Conservation (phyloP, 129 eudicot species). For the sunflower (Helianthus annuus) region HanXRQr2.0-SUNRISE NC_035445.2:147093949-147094448, state of each 20-base stretch:
- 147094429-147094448: conserved; percentile 2
- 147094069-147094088: conserved; percentile 15
- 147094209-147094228: conserved; percentile 60
- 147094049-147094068: conserved; percentile 21
- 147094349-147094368: conserved; percentile 10
- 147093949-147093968: not conserved
- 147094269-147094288: conserved; percentile 35
- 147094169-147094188: conserved; percentile 45
- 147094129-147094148: conserved; percentile 30
- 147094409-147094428: not conserved
- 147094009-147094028: not conserved
- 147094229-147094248: conserved; percentile 46
- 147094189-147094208: conserved; percentile 62
- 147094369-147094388: not conserved
- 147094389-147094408: conserved; percentile 2
- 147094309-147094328: conserved; percentile 31
- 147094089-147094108: conserved; percentile 16
- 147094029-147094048: conserved; percentile 7
- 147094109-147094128: conserved; percentile 12
- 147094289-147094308: conserved; percentile 29
- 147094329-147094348: conserved; percentile 14
- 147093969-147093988: conserved; percentile 9
- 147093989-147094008: conserved; percentile 16
- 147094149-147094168: conserved; percentile 49
- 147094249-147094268: conserved; percentile 34